Percentiles rank a stretch among this genome's conserved stretches.
These are phyloP conservation scores for Galeopsis tetrahit DNA, from an alignment of 257 asterid species.

Conservation along the genomic window DNA sequence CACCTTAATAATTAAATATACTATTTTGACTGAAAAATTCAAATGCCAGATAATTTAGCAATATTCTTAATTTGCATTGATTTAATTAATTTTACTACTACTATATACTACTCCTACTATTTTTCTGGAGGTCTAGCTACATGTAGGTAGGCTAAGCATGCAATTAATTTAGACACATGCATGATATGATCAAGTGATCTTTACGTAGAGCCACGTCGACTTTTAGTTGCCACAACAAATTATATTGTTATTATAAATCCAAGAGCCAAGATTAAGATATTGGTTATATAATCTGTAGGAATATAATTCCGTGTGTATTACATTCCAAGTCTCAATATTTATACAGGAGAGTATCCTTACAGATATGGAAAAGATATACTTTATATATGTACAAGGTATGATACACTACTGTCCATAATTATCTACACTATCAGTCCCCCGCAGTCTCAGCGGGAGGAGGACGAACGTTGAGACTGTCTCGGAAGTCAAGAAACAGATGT, in stretches of 20 bases:
- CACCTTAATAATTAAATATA: conserved; percentile 3
- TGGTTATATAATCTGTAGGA: too few relatives aligned
- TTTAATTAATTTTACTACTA: background rate
- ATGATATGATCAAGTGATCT: conserved; percentile 25
- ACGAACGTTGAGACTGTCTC: too few relatives aligned
- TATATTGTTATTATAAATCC: conserved; percentile 3
- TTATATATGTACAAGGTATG: too few relatives aligned
- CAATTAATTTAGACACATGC: conserved; percentile 26
- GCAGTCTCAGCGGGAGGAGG: too few relatives aligned
- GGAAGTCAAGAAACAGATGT: too few relatives aligned
- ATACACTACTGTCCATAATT: too few relatives aligned
- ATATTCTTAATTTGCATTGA: background rate
- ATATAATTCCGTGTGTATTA: too few relatives aligned
- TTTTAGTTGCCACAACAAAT: conserved; percentile 26
- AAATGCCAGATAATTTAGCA: conserved; percentile 24
- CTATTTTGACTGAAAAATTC: conserved; percentile 34
- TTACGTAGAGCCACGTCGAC: conserved; percentile 35
- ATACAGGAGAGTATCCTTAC: too few relatives aligned
- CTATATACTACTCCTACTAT: too few relatives aligned
- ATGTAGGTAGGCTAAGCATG: conserved; percentile 33
- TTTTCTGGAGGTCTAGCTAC: conserved; percentile 13
- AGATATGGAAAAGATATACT: too few relatives aligned
- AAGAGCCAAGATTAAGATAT: background rate
- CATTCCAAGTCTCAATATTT: too few relatives aligned
- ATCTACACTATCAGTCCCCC: too few relatives aligned